These are phyloP conservation scores for Aspergillus bridgeri DNA, from an alignment of 495 filamentous ascomycete genomes.

Conservation along the genomic window DNA sequence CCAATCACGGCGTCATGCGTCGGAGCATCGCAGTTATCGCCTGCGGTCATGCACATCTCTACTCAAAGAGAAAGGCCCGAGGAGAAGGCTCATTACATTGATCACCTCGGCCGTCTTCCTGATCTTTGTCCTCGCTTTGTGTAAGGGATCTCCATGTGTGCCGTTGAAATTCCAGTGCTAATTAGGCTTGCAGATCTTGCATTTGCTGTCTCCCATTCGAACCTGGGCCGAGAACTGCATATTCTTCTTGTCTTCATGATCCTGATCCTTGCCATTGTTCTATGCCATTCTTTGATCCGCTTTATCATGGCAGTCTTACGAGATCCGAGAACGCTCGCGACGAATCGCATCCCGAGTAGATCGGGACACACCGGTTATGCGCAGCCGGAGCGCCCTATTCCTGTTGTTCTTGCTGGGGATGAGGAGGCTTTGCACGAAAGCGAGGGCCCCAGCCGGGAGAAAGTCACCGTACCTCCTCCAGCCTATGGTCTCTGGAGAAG, in stretches of 20 bases:
- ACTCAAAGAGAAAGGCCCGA: constrained; percentile 49
- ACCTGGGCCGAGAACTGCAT: constrained; percentile 59
- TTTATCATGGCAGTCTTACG: constrained; percentile 61
- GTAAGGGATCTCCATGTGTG: constrained; percentile 38
- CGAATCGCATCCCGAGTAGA: constrained; percentile 27
- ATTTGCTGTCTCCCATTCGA: constrained; percentile 57
- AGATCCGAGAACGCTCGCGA: constrained; percentile 27
- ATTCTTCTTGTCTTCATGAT: constrained; percentile 74
- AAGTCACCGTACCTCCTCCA: constrained; percentile 60
- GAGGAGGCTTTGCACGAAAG: constrained; percentile 50
- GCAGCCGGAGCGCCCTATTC: constrained; percentile 59
- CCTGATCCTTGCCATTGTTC: constrained; percentile 68
- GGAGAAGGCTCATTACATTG: constrained; percentile 55
- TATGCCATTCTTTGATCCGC: constrained; percentile 71
- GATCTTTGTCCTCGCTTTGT: constrained; percentile 52
- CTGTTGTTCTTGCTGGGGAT: constrained; percentile 57
- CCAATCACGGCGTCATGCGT: not conserved
- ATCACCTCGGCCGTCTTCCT: constrained; percentile 55
- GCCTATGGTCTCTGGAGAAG: constrained; percentile 85
- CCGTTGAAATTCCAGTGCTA: not conserved
- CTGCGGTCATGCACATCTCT: constrained; percentile 48
- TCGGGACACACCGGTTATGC: constrained; percentile 55
- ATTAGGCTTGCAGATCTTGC: constrained; percentile 55
- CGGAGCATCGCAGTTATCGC: not conserved
- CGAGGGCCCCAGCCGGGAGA: constrained; percentile 25